Evolutionary conservation across 1,139 yeast species (phyloP).

Genomic region (Candida tunisiensis): DNA sequence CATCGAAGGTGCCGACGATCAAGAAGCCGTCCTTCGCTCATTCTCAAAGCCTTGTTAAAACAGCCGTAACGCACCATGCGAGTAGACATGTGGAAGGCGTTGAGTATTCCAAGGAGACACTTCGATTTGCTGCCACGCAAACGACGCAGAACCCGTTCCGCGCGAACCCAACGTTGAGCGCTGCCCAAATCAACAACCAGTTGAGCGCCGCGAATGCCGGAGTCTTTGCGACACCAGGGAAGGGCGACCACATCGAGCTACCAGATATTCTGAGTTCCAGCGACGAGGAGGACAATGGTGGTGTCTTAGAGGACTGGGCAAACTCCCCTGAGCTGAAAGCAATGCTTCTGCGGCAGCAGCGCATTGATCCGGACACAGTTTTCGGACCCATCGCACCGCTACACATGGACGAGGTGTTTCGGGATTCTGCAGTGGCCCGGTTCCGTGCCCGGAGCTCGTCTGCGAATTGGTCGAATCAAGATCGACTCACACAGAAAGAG

Average conservation of each 20-base stretch:
- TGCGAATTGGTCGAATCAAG: slow-evolving; percentile 32
- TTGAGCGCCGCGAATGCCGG: neutral
- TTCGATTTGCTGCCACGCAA: neutral
- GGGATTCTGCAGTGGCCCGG: slow-evolving; percentile 25
- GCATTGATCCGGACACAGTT: slow-evolving; percentile 49
- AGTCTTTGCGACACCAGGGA: slow-evolving; percentile 1
- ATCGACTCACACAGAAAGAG: slow-evolving; percentile 29
- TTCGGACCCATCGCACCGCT: slow-evolving; percentile 68
- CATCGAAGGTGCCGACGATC: too few relatives aligned
- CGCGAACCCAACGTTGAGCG: slow-evolving; percentile 1
- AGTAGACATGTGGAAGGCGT: too few relatives aligned
- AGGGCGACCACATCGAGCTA: slow-evolving; percentile 14
- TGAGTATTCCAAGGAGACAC: too few relatives aligned
- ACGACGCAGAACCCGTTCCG: slow-evolving; percentile 1
- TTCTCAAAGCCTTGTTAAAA: too few relatives aligned
- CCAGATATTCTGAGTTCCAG: slow-evolving; percentile 37
- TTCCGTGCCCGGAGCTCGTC: slow-evolving; percentile 45
- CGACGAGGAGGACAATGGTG: slow-evolving; percentile 37
- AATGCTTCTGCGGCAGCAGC: slow-evolving; percentile 37
- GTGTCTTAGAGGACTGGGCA: slow-evolving; percentile 56
- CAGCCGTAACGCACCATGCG: too few relatives aligned
- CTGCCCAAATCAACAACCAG: slow-evolving; percentile 1
- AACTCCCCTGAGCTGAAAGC: slow-evolving; percentile 41
- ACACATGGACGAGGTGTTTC: slow-evolving; percentile 54
- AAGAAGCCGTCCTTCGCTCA: too few relatives aligned